Percentiles rank a stretch among this genome's conserved stretches.
Evolutionary conservation across 164 flowering plant genomes (phyloP).

Genomic region (Chimonanthus salicifolius): DNA sequence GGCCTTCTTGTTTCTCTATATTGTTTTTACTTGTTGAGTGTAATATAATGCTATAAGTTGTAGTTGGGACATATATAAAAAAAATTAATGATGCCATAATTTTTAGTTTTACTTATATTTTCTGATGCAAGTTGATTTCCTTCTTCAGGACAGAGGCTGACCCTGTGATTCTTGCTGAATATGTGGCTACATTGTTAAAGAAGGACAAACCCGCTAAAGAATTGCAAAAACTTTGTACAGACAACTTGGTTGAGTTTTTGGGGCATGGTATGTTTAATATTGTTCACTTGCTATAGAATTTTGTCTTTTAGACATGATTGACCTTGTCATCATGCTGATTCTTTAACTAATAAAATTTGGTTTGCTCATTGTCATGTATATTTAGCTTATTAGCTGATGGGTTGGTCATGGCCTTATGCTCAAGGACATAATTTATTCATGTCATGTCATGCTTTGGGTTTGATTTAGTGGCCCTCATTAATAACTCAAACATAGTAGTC

Average conservation of each 20-base stretch:
- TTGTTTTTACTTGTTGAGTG: not conserved
- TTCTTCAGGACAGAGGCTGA: conserved; percentile 36
- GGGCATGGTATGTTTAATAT: conserved; percentile 25
- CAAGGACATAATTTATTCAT: too few species aligned
- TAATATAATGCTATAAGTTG: not conserved
- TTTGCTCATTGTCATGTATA: too few species aligned
- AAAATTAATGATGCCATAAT: too few species aligned
- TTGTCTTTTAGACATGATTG: not conserved
- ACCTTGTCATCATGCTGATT: not conserved
- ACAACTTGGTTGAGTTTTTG: conserved; percentile 30
- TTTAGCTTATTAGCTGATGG: too few species aligned
- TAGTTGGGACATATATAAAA: not conserved
- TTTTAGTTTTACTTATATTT: not conserved
- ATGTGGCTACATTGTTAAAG: conserved; percentile 30
- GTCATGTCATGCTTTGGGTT: too few species aligned
- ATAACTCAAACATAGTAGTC: too few species aligned
- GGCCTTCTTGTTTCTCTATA: not conserved
- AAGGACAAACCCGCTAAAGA: conserved; percentile 30
- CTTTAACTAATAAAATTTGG: not conserved
- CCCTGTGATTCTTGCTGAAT: conserved; percentile 34
- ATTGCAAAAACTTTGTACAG: conserved; percentile 26
- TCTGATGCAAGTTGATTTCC: conserved; percentile 1
- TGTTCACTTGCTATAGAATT: not conserved
- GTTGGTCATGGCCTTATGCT: too few species aligned
- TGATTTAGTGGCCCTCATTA: too few species aligned